Percentiles rank a stretch among this genome's conserved stretches.
Conservation (phyloP, 495 filamentous ascomycete genomes). For the Hypoxylon rickii region DNA sequence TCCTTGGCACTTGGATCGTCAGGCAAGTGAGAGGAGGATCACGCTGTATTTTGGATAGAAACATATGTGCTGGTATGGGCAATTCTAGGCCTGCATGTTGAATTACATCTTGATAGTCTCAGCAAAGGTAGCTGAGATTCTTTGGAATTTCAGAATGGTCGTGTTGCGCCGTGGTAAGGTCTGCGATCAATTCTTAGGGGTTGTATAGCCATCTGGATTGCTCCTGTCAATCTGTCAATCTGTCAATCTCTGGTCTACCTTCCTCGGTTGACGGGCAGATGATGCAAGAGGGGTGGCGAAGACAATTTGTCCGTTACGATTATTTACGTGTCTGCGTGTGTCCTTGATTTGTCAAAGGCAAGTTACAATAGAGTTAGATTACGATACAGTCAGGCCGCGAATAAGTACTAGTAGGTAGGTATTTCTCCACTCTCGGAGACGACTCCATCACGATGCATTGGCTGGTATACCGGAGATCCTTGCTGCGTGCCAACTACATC, state of each 20-base stretch:
- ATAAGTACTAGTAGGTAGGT: constrained; percentile 2
- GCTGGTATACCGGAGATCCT: neutral
- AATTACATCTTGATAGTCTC: no score
- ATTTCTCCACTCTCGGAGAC: constrained; percentile 10
- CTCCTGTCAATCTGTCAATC: neutral
- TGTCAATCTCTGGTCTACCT: neutral
- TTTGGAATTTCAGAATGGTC: no score
- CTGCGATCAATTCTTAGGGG: neutral
- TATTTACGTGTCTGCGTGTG: neutral
- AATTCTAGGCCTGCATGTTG: no score
- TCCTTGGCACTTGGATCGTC: no score
- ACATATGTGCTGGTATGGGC: no score
- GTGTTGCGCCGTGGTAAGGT: neutral
- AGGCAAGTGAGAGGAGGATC: no score
- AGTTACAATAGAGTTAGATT: neutral
- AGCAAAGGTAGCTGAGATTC: no score
- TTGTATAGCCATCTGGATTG: no score
- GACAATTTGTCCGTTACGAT: neutral
- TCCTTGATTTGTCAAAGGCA: neutral
- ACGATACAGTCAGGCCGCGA: no score
- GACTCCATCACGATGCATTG: constrained; percentile 20
- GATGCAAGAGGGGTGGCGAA: constrained; percentile 1
- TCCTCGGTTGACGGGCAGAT: neutral
- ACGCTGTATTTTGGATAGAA: no score
- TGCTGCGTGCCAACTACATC: neutral